phyloP scores from a whole-genome alignment of 352 stramenopile genomes.

The Elongisporangium undulatum region DNA sequence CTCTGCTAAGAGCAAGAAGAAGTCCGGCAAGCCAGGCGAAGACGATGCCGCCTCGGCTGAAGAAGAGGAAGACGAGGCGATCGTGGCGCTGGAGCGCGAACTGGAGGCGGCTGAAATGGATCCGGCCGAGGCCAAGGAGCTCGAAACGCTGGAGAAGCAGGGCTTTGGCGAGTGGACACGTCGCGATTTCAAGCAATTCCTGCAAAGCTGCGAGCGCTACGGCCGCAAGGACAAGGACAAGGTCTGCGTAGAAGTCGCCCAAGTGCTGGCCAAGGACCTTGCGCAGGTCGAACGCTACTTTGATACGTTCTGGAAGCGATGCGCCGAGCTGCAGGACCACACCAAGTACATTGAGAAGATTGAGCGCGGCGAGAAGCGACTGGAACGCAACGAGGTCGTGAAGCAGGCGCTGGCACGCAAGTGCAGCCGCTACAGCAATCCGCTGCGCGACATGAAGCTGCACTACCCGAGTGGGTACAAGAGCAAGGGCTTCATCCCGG shows the following conservation, averaged over 20 bases:
- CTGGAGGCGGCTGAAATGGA: constrained; percentile 76
- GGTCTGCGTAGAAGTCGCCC: constrained; percentile 89
- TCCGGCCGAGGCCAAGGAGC: constrained; percentile 49
- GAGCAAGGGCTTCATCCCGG: constrained; percentile 94
- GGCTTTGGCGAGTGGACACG: constrained; percentile 96
- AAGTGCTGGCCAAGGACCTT: constrained; percentile 88
- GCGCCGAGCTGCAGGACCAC: constrained; percentile 91
- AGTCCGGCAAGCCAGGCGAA: constrained; percentile 66
- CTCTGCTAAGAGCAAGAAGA: constrained; percentile 65
- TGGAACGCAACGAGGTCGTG: constrained; percentile 95
- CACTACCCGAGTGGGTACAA: constrained; percentile 89
- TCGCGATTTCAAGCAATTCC: constrained; percentile 86
- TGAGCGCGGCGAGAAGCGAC: constrained; percentile 95
- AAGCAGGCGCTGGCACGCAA: constrained; percentile 96
- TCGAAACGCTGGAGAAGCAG: constrained; percentile 77
- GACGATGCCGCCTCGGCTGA: constrained; percentile 67
- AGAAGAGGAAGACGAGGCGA: constrained; percentile 40
- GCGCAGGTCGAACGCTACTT: constrained; percentile 94
- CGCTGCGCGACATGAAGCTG: constrained; percentile 86
- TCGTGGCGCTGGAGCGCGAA: constrained; percentile 69
- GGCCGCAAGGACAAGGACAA: constrained; percentile 88
- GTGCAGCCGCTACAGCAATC: constrained; percentile 92
- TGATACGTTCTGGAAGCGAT: constrained; percentile 94
- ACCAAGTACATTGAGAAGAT: constrained; percentile 94
- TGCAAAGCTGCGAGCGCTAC: constrained; percentile 92